phyloP scores from a whole-genome alignment of 1,284 basidiomycete species.

The Rhizoctonia solani region DNA sequence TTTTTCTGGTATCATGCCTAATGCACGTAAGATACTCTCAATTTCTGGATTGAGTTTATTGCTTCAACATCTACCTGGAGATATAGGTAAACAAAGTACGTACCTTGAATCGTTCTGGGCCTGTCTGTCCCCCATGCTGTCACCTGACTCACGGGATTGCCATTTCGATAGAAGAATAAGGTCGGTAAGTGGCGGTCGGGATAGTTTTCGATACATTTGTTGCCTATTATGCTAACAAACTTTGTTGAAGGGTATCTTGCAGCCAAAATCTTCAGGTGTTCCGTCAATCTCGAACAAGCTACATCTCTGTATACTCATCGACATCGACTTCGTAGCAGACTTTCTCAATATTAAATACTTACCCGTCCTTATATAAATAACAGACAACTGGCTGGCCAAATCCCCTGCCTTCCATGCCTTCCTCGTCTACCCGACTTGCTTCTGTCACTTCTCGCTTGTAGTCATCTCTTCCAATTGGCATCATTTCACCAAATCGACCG shows the following conservation, averaged over 20 bases:
- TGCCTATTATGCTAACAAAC: conserved; percentile 93
- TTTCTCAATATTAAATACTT: conserved; percentile 43
- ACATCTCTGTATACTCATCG: conserved; percentile 59
- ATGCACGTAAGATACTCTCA: conserved; percentile 27
- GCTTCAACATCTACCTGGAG: no score
- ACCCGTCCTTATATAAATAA: conserved; percentile 90
- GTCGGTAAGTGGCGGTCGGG: conserved; percentile 92
- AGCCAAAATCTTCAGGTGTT: conserved; percentile 76
- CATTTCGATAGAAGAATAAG: conserved; percentile 89
- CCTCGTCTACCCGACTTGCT: conserved; percentile 74
- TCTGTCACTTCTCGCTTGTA: conserved; percentile 96
- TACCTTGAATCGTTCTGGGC: conserved; percentile 81
- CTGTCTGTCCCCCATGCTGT: conserved; percentile 80
- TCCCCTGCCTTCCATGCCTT: conserved; percentile 54
- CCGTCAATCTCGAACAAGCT: conserved; percentile 74
- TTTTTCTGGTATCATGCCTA: conserved; percentile 24
- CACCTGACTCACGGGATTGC: conserved; percentile 86
- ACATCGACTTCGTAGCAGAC: background rate
- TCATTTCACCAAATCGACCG: conserved; percentile 82
- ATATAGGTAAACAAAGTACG: conserved; percentile 34
- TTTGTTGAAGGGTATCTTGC: conserved; percentile 86
- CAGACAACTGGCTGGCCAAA: conserved; percentile 86
- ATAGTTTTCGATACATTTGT: conserved; percentile 95
- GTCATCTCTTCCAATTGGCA: conserved; percentile 89
- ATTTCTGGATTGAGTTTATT: conserved; percentile 9